A percentile compares a stretch with the other conserved stretches of the same genome.
These are phyloP conservation scores for Rhodomyrtus tomentosa DNA, from an alignment of 345 rosid genomes.

Conservation along the genomic window DNA sequence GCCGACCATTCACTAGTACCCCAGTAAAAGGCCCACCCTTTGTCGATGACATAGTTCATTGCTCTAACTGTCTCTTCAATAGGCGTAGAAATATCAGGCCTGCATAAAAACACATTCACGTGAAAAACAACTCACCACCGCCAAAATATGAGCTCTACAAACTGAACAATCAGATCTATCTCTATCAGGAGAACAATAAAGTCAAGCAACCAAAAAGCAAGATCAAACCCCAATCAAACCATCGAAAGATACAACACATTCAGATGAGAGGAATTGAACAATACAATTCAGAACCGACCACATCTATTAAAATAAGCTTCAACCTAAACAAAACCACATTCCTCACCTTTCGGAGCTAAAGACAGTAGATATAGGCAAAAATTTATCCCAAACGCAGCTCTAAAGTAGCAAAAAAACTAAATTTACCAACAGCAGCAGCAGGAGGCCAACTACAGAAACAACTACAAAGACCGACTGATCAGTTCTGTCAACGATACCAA, in stretches of 20 bases:
- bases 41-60: conserved; percentile 89
- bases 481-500: neutral
- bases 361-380: neutral
- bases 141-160: neutral
- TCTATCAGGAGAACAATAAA: neutral
- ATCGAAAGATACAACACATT: neutral
- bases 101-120: conserved; percentile 13
- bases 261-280: neutral
- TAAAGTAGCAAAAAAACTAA: neutral
- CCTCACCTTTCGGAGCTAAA: neutral
- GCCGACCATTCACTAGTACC: conserved; percentile 99
- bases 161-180: neutral
- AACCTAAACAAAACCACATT: neutral
- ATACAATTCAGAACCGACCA: neutral
- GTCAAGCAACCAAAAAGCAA: neutral
- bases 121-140: neutral
- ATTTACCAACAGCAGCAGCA: neutral
- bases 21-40: conserved; percentile 99
- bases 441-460: neutral
- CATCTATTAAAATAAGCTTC: neutral
- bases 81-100: conserved; percentile 85
- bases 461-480: neutral
- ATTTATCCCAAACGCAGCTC: neutral
- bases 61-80: conserved; percentile 97
- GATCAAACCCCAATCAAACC: neutral